Conservation (phyloP, 257 asterid species). For the Nicotiana undulata region DNA sequence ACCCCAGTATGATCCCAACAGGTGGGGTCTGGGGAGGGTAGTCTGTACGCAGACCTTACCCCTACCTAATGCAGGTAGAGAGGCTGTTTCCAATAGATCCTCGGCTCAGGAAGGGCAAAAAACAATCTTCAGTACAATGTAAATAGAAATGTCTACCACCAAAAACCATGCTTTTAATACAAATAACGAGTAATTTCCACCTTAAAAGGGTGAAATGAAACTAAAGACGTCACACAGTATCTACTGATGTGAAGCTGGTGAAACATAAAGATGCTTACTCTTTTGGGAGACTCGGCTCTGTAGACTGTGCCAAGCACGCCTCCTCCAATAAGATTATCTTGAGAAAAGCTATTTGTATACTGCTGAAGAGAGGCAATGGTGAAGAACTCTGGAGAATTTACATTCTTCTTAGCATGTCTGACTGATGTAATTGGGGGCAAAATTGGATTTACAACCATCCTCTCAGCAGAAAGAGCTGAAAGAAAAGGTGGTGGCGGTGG, state of each 20-base stretch:
- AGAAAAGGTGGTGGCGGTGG: slow-evolving; percentile 52
- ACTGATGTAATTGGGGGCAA: slow-evolving; percentile 32
- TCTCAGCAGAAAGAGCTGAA: slow-evolving; percentile 52
- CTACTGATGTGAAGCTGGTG: neutral
- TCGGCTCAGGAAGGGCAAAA: too few relatives aligned
- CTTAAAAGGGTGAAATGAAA: neutral
- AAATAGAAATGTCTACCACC: neutral
- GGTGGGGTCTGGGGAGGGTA: too few relatives aligned
- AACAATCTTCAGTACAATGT: neutral
- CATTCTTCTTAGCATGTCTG: slow-evolving; percentile 21
- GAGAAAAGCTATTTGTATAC: slow-evolving; percentile 80
- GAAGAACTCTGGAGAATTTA: slow-evolving; percentile 37
- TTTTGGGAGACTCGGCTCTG: slow-evolving; percentile 67
- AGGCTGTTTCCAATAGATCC: too few relatives aligned
- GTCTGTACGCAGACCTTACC: too few relatives aligned
- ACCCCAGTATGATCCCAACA: too few relatives aligned
- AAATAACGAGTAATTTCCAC: neutral
- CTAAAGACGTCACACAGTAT: neutral
- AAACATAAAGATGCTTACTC: slow-evolving; percentile 31
- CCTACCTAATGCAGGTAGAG: too few relatives aligned
- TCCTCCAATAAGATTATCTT: slow-evolving; percentile 68
- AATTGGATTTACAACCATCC: slow-evolving; percentile 50
- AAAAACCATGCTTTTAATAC: neutral
- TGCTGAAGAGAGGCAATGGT: slow-evolving; percentile 78
- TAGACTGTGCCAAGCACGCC: slow-evolving; percentile 77